phyloP scores from a whole-genome alignment of 768 basidiomycete genomes.

The Tulasnella sp. region DNA sequence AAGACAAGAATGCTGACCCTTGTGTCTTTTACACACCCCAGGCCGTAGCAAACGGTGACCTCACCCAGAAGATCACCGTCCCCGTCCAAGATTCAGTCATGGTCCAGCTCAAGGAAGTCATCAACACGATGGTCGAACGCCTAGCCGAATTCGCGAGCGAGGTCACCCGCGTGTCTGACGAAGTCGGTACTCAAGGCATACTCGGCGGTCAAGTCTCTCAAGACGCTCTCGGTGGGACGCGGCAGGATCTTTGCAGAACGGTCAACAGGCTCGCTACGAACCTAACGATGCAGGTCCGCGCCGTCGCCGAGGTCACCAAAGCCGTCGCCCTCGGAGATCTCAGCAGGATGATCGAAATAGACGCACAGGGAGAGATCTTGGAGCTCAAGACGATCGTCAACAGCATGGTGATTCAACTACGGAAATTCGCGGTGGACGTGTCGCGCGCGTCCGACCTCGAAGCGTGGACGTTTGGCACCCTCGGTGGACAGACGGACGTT shows the following conservation, averaged over 20 bases:
- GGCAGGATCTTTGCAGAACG: constrained; percentile 81
- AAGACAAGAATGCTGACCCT: background rate
- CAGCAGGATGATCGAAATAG: constrained; percentile 75
- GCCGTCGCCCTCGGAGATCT: constrained; percentile 78
- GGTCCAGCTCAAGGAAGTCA: constrained; percentile 69
- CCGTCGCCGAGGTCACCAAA: constrained; percentile 79
- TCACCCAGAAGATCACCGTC: constrained; percentile 72
- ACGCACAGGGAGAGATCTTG: constrained; percentile 86
- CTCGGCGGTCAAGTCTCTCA: constrained; percentile 87
- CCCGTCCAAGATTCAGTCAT: constrained; percentile 71
- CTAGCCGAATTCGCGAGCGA: constrained; percentile 12
- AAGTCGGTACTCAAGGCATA: constrained; percentile 86
- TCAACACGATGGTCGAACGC: constrained; percentile 41
- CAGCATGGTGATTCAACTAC: constrained; percentile 47
- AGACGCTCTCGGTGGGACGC: constrained; percentile 86
- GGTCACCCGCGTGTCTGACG: constrained; percentile 72
- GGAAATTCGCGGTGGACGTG: constrained; percentile 37
- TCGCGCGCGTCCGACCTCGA: constrained; percentile 87
- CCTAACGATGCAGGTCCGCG: constrained; percentile 78
- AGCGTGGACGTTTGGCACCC: constrained; percentile 83
- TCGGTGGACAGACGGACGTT: no score
- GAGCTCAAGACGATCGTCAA: constrained; percentile 47
- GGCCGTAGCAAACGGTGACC: constrained; percentile 66
- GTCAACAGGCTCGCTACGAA: constrained; percentile 92
- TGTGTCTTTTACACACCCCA: constrained; percentile 19